Evolutionary conservation across 2,329 filamentous ascomycete species (phyloP).

Genomic region (Cephalotrichum gorgonifer): DNA sequence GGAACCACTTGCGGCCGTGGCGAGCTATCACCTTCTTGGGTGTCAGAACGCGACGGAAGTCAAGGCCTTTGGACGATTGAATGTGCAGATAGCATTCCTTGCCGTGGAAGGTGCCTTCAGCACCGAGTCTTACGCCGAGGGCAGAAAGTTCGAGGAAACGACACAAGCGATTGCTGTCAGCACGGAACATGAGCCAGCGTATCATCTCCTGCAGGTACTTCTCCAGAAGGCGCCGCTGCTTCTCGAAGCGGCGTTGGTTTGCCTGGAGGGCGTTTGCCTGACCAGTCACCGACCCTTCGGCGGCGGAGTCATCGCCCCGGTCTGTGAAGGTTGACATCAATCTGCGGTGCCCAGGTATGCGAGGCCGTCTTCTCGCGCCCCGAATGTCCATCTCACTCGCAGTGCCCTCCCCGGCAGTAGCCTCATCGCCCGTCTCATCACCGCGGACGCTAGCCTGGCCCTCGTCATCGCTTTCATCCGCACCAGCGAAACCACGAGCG

Average conservation of each 20-base stretch:
- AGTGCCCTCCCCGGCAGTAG: constrained; percentile 46
- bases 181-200: constrained; percentile 89
- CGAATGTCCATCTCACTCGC: constrained; percentile 17
- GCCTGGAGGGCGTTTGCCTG: constrained; percentile 34
- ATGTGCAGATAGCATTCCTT: constrained; percentile 95
- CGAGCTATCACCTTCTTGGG: constrained; percentile 69
- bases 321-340: constrained; percentile 39
- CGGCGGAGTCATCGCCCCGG: constrained; percentile 30
- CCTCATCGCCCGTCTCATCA: constrained; percentile 44
- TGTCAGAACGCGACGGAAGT: constrained; percentile 72
- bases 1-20: constrained; percentile 91
- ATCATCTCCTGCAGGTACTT: constrained; percentile 90
- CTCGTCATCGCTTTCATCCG: constrained; percentile 72
- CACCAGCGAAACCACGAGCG: constrained; percentile 65
- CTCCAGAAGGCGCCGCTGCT: constrained; percentile 76
- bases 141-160: constrained; percentile 94
- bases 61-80: constrained; percentile 78
- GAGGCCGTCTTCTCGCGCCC: constrained; percentile 4
- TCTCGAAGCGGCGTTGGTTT: constrained; percentile 59
- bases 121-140: constrained; percentile 82
- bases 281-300: constrained; percentile 17
- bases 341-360: constrained; percentile 15
- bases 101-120: constrained; percentile 93
- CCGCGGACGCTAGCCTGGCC: constrained; percentile 26
- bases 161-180: constrained; percentile 90